Conservation (phyloP, 306 rosid genomes). For the Acacia confusa region DNA sequence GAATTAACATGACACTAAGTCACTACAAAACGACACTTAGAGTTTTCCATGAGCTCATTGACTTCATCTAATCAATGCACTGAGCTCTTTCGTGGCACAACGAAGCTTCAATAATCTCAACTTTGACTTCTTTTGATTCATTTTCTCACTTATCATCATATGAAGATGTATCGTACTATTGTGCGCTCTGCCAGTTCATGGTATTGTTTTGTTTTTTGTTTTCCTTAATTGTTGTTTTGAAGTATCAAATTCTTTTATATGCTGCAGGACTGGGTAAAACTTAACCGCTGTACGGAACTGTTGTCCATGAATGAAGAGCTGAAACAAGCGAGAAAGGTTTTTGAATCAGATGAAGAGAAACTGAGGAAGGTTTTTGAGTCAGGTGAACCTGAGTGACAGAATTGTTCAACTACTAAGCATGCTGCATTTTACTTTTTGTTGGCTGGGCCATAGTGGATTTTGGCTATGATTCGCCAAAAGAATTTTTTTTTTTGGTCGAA, state of each 20-base stretch:
- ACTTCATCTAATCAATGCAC: not conserved
- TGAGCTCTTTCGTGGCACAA: not conserved
- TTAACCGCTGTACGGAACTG: constrained; percentile 83
- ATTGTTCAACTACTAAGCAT: constrained; percentile 18
- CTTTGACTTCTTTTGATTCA: not conserved
- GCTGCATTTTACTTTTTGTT: not conserved
- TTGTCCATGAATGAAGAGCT: constrained; percentile 90
- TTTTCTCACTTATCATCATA: not conserved
- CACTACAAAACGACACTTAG: not conserved
- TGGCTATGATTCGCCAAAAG: not conserved
- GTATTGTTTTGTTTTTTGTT: too few species aligned
- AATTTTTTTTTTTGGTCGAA: too few species aligned
- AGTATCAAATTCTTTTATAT: not conserved
- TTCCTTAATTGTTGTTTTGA: not conserved
- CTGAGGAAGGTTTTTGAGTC: constrained; percentile 75
- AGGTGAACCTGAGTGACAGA: constrained; percentile 50
- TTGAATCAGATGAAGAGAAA: constrained; percentile 85
- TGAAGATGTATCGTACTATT: not conserved
- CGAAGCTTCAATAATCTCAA: not conserved
- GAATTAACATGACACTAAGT: not conserved
- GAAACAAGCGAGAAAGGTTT: constrained; percentile 92
- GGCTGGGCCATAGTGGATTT: not conserved
- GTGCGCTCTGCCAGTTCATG: not conserved
- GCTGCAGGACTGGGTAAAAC: constrained; percentile 72
- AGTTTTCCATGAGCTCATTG: not conserved